These are phyloP conservation scores for Diaporthe australafricana DNA, from an alignment of 2,329 filamentous ascomycete genomes.

Conservation along the genomic window DNA sequence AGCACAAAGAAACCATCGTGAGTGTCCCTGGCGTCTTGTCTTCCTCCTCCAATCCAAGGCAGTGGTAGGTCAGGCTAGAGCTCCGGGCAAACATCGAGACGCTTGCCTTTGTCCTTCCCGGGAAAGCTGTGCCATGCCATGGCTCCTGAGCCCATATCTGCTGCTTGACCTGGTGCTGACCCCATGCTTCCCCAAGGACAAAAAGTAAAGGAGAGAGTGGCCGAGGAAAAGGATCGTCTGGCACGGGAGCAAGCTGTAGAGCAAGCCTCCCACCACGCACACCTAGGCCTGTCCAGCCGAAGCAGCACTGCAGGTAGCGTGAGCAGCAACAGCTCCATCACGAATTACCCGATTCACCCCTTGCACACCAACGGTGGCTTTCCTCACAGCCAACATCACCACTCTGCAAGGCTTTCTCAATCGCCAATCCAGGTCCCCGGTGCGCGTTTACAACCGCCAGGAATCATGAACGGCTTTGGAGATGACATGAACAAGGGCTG, in stretches of 20 bases:
- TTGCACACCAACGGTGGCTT: background rate
- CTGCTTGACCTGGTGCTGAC: background rate
- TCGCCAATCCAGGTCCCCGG: background rate
- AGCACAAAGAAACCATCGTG: conserved; percentile 20
- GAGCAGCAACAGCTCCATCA: conserved; percentile 24
- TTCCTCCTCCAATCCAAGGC: background rate
- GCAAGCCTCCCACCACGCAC: conserved; percentile 14
- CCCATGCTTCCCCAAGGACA: background rate
- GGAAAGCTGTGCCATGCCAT: background rate
- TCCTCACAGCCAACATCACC: conserved; percentile 2
- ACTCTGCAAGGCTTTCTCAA: background rate
- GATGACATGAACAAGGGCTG: conserved; percentile 20
- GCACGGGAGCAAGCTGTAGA: conserved; percentile 18
- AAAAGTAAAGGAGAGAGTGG: conserved; percentile 21
- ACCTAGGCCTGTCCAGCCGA: background rate
- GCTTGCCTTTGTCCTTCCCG: background rate
- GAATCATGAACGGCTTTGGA: conserved; percentile 4
- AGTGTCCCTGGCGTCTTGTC: background rate
- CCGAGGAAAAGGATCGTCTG: conserved; percentile 17
- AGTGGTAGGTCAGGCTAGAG: background rate
- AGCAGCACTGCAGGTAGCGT: conserved; percentile 19
- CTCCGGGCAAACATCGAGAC: background rate
- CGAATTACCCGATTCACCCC: conserved; percentile 11
- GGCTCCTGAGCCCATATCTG: background rate
- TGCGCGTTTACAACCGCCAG: background rate